Evolutionary conservation across 2,329 filamentous ascomycete genomes (phyloP).

Genomic region (Xylaria sp.): DNA sequence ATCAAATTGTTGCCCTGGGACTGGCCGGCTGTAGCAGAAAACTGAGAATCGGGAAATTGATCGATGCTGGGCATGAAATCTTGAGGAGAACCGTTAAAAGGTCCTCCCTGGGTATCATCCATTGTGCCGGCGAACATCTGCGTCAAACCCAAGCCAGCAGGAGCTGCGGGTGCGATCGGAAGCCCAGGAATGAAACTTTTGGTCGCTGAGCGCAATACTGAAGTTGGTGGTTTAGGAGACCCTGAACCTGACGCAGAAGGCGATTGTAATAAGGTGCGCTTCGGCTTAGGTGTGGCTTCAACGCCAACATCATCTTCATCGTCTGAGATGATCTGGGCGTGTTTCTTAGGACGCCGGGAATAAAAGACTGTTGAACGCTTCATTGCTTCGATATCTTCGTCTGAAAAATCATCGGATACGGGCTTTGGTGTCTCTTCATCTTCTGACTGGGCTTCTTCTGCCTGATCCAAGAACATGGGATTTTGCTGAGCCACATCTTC

Average conservation of each 20-base stretch:
- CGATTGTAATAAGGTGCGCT: conserved; percentile 53
- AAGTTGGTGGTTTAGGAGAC: conserved; percentile 68
- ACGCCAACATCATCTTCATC: conserved; percentile 65
- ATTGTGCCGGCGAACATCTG: conserved; percentile 93
- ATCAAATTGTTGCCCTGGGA: conserved; percentile 61
- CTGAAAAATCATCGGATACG: conserved; percentile 50
- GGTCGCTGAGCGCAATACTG: conserved; percentile 73
- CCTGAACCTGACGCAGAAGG: conserved; percentile 54
- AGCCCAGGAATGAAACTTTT: conserved; percentile 77
- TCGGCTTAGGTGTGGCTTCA: conserved; percentile 61
- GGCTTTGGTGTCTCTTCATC: conserved; percentile 37
- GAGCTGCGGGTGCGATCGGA: conserved; percentile 62
- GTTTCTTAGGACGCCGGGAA: conserved; percentile 61
- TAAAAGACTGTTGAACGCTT: conserved; percentile 53
- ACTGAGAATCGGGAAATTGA: conserved; percentile 67
- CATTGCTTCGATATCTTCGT: conserved; percentile 53
- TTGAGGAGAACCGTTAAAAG: conserved; percentile 52
- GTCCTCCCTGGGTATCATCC: conserved; percentile 67
- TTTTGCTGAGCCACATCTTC: conserved; percentile 30
- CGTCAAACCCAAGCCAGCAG: conserved; percentile 78
- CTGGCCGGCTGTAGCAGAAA: conserved; percentile 68
- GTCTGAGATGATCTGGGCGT: conserved; percentile 66
- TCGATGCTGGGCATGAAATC: conserved; percentile 67
- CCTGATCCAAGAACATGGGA: conserved; percentile 51
- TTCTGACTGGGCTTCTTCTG: conserved; percentile 52